Base-by-base conservation (phyloP, 2,329 filamentous ascomycete species). In the Colletotrichum chrysophilum region DNA sequence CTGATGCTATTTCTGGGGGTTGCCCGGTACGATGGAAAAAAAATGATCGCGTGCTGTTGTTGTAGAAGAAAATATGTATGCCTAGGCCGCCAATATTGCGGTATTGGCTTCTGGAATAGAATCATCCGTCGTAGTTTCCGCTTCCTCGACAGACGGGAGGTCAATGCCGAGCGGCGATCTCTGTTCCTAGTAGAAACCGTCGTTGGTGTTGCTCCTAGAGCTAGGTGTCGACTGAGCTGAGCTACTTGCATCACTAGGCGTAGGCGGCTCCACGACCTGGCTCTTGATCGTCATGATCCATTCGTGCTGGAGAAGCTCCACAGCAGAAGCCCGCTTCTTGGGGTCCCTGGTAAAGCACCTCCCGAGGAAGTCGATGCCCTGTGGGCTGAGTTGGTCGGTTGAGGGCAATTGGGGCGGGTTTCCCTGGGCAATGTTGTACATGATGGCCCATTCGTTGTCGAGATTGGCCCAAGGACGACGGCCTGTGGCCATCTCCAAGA, bases 361-460 rank as follows among this genome's bases (percentile, higher is more conserved):
- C 80, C 91, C 92, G 78, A 99, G 85, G 82, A 99, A 98, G 82
- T 98, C 96, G 78, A 98, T 93, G 26, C 97, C 97, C 71, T 92
- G 86, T 0, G 93, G 91, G 81, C 94, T 97, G 78, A 99, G 91
- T 85, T 98, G 96, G 68, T 98, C 96, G 1, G 88, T 83, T 1
- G 91, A 89, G 3, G 97, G 97, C 71, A 98, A 89, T 82, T 95
- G 94, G 7, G 97, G 97, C 65, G 96, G 94, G 80, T 98, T 98
- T 78, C 97, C 97, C 83, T 98, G 96, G 2, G 97, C 97, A 81
- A 99, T 99, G 87, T 98, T 98, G 90, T 98, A 99, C 97, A 99
- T 99, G 87, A 99, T 98, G 56, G 97, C 97, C 96, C 96, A 99
- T 85, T 99, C 97, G 83, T 99, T 99, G 87, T 99, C 97, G 62